These are phyloP conservation scores for Sporormia fimetaria DNA, from an alignment of 495 filamentous ascomycete genomes.

Conservation along the genomic window DNA sequence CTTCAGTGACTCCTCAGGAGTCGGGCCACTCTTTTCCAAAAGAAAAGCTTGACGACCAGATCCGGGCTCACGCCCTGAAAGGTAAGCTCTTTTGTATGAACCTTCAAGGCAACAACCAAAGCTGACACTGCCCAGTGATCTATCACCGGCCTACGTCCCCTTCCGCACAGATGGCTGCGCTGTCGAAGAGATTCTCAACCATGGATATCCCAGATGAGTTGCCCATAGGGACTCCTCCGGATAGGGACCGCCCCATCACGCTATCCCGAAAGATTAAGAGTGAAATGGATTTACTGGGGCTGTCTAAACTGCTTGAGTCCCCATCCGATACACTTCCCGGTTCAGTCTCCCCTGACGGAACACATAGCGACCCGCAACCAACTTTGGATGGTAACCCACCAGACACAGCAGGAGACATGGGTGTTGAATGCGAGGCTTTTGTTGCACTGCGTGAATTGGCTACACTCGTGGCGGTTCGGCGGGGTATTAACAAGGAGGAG, in stretches of 20 bases:
- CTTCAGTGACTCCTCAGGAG: conserved; percentile 10
- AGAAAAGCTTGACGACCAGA: conserved; percentile 19
- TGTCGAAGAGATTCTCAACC: conserved; percentile 25
- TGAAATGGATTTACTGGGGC: conserved; percentile 9
- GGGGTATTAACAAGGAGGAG: conserved; percentile 11
- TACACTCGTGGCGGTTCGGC: conserved; percentile 12
- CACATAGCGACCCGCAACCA: too few species aligned
- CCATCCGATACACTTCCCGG: too few species aligned
- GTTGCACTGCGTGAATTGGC: conserved; percentile 17
- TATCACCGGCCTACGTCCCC: conserved; percentile 25
- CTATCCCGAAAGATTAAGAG: conserved; percentile 19
- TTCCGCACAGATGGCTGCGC: conserved; percentile 24
- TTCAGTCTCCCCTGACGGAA: too few species aligned
- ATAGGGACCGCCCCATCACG: background rate
- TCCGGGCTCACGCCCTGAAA: conserved; percentile 18
- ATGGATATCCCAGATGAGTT: conserved; percentile 6
- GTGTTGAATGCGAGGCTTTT: conserved; percentile 13
- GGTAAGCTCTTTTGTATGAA: conserved; percentile 12
- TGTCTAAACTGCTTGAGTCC: background rate
- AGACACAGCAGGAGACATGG: conserved; percentile 2
- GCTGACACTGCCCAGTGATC: conserved; percentile 11
- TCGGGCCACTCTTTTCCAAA: conserved; percentile 21
- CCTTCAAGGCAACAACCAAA: background rate
- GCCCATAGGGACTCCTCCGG: conserved; percentile 18
- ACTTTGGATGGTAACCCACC: too few species aligned